Base-by-base conservation (phyloP, 441 rosid species). In the Adansonia grandidieri region DNA sequence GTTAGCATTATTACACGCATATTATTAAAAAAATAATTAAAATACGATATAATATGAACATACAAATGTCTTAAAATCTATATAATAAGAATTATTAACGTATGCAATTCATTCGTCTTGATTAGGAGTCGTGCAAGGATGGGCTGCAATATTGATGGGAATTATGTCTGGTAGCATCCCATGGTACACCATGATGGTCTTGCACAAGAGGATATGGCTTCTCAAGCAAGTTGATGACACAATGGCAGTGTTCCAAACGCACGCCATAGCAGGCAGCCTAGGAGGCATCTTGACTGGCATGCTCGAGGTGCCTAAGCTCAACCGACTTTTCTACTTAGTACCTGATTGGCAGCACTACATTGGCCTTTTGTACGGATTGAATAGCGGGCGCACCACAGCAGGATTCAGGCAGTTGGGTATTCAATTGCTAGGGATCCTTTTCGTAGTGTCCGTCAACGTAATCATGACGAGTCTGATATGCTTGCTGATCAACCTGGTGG, bases 201-300 rank as follows among this genome's bases (percentile, higher is more conserved):
- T 89, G 54, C 90, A 88, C 86, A 87, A 86, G 85, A 85, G 83
- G 73, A 57, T 79, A 45, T 82, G 87, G 83, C 77, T 88, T 61
- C 82, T 91, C 60, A 85, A 88, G 80, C 88, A 84, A 63, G 85
- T 91, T 9, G 92, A 91, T 50, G 92, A 89, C 80, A 89, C 92
- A n/a, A 85, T 87, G 89, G 92, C 91, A 8, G 89, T 89, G 19
- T 87, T 91, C 86, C 91, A 89, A 82, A 91, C 91, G n/a, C 92
- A 89, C 32, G 94, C 90, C 0, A 88, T 89, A 2, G 89, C 92
- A 9, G 90, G 90, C 50, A 78, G 80, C 82, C 78, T 88, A 5
- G 91, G 92, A 14, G 95, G 92, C 32, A 58, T 89, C 65, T 84
- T 87, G 9, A 76, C 91, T 0, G 93, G 91, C 62, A 51, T 91